These are phyloP conservation scores for Ramularia collo-cygni DNA, from an alignment of 2,329 filamentous ascomycete species.

Conservation along the genomic window DNA sequence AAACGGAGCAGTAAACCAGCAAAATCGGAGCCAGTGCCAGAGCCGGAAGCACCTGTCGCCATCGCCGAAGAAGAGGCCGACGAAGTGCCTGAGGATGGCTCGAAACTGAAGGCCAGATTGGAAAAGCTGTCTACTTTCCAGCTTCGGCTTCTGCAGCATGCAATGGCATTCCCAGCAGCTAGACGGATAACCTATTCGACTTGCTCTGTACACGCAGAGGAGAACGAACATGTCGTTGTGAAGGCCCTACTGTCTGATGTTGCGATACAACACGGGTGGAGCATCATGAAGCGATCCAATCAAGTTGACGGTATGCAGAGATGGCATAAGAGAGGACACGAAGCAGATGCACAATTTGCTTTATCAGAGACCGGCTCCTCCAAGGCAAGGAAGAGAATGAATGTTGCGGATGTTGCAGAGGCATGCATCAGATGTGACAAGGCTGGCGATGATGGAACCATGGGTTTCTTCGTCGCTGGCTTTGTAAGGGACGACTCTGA, in stretches of 20 bases:
- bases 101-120: conserved; percentile 57
- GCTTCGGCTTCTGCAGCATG: conserved; percentile 72
- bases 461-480: conserved; percentile 92
- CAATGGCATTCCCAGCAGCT: conserved; percentile 71
- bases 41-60: conserved; percentile 5
- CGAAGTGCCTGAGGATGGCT: conserved; percentile 39
- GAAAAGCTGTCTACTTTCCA: conserved; percentile 74
- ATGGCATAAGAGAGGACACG: conserved; percentile 58
- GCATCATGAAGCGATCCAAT: conserved; percentile 60
- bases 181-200: conserved; percentile 82
- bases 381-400: conserved; percentile 1
- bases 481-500: conserved; percentile 57
- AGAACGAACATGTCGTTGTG: conserved; percentile 82
- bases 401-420: conserved; percentile 47
- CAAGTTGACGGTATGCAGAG: conserved; percentile 69
- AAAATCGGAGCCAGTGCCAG: conserved; percentile 6
- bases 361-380: conserved; percentile 3
- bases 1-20: conserved; percentile 19
- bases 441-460: conserved; percentile 73
- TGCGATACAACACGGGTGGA: conserved; percentile 66
- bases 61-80: conserved; percentile 23
- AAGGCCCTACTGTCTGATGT: conserved; percentile 61
- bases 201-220: conserved; percentile 77
- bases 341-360: conserved; percentile 33
- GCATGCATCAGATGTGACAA: conserved; percentile 78